Conservation (phyloP, 805 yeast genomes). For the Nakazawaea pomicola region DNA sequence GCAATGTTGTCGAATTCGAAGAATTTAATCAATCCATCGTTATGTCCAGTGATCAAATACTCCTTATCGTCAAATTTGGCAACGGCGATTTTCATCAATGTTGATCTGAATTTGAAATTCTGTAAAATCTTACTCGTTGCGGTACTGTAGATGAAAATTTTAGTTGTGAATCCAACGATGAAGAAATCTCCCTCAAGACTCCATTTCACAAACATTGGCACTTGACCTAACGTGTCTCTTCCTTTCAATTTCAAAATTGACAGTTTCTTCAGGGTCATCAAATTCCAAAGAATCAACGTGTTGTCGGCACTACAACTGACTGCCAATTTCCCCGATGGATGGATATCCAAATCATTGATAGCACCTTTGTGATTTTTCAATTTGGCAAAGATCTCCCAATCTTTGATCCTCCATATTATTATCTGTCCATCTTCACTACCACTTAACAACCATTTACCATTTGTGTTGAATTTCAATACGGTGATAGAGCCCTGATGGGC, state of each 20-base stretch:
- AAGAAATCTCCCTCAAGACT: conserved; percentile 61
- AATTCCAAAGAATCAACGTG: conserved; percentile 86
- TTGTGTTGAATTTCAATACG: conserved; percentile 61
- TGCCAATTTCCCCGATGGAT: conserved; percentile 87
- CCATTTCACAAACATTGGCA: conserved; percentile 67
- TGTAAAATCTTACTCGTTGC: conserved; percentile 52
- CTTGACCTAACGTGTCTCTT: conserved; percentile 60
- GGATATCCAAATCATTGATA: conserved; percentile 81
- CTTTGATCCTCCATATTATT: conserved; percentile 91
- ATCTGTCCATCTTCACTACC: conserved; percentile 90
- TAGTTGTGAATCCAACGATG: conserved; percentile 67
- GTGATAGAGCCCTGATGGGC: conserved; percentile 90
- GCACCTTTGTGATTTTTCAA: conserved; percentile 87
- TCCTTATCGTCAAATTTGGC: conserved; percentile 41
- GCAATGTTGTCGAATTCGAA: conserved; percentile 35
- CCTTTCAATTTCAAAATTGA: conserved; percentile 72
- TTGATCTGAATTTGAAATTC: conserved; percentile 45
- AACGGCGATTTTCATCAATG: conserved; percentile 66
- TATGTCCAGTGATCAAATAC: conserved; percentile 61
- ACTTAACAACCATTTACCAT: conserved; percentile 86
- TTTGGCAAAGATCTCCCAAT: conserved; percentile 90
- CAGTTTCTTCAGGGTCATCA: conserved; percentile 95
- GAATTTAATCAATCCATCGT: conserved; percentile 67
- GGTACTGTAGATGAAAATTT: conserved; percentile 61
- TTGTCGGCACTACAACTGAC: conserved; percentile 83